Base-by-base conservation (phyloP, 179 eudicot genomes). In the Amaranthus tricolor region DNA sequence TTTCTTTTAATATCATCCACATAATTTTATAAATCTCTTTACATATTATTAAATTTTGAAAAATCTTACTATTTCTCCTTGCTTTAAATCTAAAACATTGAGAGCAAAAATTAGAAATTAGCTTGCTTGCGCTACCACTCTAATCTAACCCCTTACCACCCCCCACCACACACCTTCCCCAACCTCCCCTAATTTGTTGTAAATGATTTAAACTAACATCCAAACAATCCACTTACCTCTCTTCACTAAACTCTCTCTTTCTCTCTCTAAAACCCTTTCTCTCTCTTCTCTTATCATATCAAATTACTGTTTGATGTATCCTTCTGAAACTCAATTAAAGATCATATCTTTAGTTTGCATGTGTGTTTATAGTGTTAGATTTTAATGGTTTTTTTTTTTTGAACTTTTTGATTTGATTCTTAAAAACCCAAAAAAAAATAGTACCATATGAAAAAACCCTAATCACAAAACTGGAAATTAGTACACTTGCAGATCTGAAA, bases 401-500 rank as follows among this genome's bases (percentile, higher is more conserved):
- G 3, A 31, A 17, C 7, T 11, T 47, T 66, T 19, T 8, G 6
- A 7, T 48, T 31, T 40, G 40, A 10, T 63, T 15, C 21, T 16
- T 48, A 47, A 14, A 56, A 21, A 4, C 70, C 45, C 66, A 66
- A 31, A 14, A 62, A 43, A 63, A 14, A 63, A 63, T 21, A 60
- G 65, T 54, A 71, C 75, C 47, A 71, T 71, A 71, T 40, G 52
- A 68, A 70, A 13, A 44, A 70, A 76, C 44, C 45, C 31, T 57
- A 66, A 50, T 19, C 1, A 58, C 59, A 59, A 67, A 68, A 45
- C 61, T 62, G 59, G 71, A 49, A 57, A 72, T 31, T 61, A 70
- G 79, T 77, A 77, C 79, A 77, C 19, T 60, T 77, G 70, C 79
- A 77, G 79, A 77, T 77, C 79, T 77, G 71, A 71, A 77, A 72